phyloP scores from a whole-genome alignment of 768 basidiomycete genomes.

The Lentinula sp. region DNA sequence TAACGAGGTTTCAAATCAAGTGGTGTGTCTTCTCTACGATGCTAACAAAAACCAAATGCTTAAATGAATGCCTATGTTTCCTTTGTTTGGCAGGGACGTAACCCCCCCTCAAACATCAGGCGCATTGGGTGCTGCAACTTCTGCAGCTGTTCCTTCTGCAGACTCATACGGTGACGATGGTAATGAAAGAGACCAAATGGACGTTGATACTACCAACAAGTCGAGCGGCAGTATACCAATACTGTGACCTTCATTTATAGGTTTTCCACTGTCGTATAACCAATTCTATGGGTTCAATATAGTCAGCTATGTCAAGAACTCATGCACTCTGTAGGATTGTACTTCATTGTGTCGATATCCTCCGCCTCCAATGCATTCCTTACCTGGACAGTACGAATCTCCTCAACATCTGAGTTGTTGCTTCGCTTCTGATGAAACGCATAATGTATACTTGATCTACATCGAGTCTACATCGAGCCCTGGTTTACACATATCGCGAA shows the following conservation, averaged over 20 bases:
- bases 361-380: too few relatives aligned
- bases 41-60: background rate
- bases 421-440: too few relatives aligned
- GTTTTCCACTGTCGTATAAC: too few relatives aligned
- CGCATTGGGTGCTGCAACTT: conserved; percentile 43
- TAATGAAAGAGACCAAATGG: background rate
- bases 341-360: too few relatives aligned
- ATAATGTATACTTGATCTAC: too few relatives aligned
- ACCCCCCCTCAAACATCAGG: conserved; percentile 24
- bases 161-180: conserved; percentile 27
- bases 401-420: too few relatives aligned
- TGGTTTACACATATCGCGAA: too few relatives aligned
- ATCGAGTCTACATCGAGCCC: too few relatives aligned
- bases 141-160: conserved; percentile 51
- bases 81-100: conserved; percentile 30
- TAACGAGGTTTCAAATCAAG: conserved; percentile 89
- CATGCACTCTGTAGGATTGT: too few relatives aligned
- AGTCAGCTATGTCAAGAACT: too few relatives aligned
- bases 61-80: background rate
- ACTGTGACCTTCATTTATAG: background rate
- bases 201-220: background rate
- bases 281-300: too few relatives aligned
- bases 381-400: too few relatives aligned
- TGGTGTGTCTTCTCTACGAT: conserved; percentile 45
- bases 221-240: background rate